Base-by-base conservation (phyloP, 805 yeast genomes). In the Wickerhamiella brachini region DNA sequence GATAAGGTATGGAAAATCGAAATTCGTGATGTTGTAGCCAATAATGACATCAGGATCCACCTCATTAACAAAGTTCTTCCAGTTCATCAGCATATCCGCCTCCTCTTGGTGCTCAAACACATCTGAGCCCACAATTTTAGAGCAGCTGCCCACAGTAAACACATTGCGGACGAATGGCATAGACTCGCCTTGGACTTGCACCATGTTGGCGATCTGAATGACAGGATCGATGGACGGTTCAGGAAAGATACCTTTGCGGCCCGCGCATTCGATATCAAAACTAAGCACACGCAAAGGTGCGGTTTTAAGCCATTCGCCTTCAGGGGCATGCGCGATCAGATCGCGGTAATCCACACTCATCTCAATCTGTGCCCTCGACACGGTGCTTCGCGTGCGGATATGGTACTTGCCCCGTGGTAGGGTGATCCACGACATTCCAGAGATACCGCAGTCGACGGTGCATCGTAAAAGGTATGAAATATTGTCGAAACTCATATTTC, bases 201-300 rank as follows among this genome's bases (percentile, higher is more conserved):
- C 95, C 26, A 93, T 96, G 62, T 87, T 90, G 5, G 98, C 98
- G 56, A 93, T 94, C 68, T 94, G 98, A 62, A 93, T 93, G 9
- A 93, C 95, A 0, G 96, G 84, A 69, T 93, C 99, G 46, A 79
- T 76, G 54, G 84, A 84, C 1, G 99, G 83, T 62, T 93, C 98
- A 1, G 99, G 98, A 65, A 93, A 93, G 12, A 93, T 77, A 50
- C 98, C 98, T 57, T 86, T 84, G 67, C 99, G 79, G 45, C 98
- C 98, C 2, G 98, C 93, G 75, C 99, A 93, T 68, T 93, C 99
- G 54, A 93, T 93, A 73, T 93, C 99, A 65, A 93, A 90, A 10
- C 97, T 88, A 57, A 93, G 71, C 47, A 93, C 81, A 61, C 99
- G 81, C 53, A 93, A 72, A 0, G 98, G 98, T 1, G 98, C 97